Base-by-base conservation (phyloP, 2,329 filamentous ascomycete species). In the Pseudopyrenochaeta lycopersici region DNA sequence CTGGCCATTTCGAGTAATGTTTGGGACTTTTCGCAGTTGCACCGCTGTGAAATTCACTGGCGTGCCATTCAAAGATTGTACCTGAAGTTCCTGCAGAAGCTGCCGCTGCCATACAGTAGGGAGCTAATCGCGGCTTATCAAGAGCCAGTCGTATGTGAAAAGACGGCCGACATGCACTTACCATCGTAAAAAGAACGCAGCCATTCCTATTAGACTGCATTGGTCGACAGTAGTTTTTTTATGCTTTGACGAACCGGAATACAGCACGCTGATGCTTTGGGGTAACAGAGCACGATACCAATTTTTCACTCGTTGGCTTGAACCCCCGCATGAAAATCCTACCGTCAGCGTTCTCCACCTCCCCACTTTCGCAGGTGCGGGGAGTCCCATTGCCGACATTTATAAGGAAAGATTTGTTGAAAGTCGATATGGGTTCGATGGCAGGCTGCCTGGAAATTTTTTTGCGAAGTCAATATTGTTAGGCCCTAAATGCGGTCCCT, bases 11-110 rank as follows among this genome's bases (percentile, higher is more conserved):
- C 11, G 7, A 29, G 21, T 23, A 17, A 41, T 27, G 7, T 18
- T 21, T 17, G 27, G 14, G 14, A 2, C 15, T 29, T 38, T 23
- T 44, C 30, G 23, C 46, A 29, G 11, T n/a, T 20, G 14, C 21
- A 7, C 23, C 29, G 39, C 18, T 15, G 10, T 38, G 40, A 29
- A 40, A 1, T 21, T 18, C 32, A 15, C 21, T 39, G 30, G 30
- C 23, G 17, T 7, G 35, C 11, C 35, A 38, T 38, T 17, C 35
- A 20, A 38, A 39, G 21, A 20, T 20, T 49, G 56, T 49, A 18
- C 48, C 48, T 54, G 54, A 31, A 45, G 66, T 72, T 65, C 66
- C 67, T 72, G 67, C 65, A 68, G 62, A 63, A 61, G 66, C 57
- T 58, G 56, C 57, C 48, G 62, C 49, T 52, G 53, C 60, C 58